phyloP scores from a whole-genome alignment of 2,329 filamentous ascomycete species.

The Neonectria magnoliae region DNA sequence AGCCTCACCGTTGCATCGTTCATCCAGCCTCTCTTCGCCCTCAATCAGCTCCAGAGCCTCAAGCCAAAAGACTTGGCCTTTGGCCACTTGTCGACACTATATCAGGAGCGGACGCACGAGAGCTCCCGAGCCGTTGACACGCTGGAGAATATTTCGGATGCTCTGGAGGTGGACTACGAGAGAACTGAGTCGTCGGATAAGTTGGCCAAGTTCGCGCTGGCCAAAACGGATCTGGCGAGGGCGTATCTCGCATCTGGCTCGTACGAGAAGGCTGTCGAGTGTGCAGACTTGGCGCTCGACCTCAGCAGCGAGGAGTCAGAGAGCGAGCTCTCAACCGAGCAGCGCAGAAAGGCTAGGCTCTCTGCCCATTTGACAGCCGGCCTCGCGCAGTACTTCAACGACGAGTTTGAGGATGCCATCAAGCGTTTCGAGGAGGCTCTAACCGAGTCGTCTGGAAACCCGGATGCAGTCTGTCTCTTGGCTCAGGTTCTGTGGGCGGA shows the following conservation, averaged over 20 bases:
- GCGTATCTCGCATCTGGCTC: conserved; percentile 76
- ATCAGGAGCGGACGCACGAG: conserved; percentile 83
- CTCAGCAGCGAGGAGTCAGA: conserved; percentile 78
- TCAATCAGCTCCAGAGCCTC: conserved; percentile 81
- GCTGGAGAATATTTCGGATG: conserved; percentile 73
- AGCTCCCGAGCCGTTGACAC: conserved; percentile 69
- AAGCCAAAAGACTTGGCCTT: conserved; percentile 76
- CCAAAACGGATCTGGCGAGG: conserved; percentile 88
- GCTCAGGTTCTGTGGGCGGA: conserved; percentile 95
- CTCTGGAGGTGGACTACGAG: conserved; percentile 85
- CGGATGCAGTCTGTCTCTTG: conserved; percentile 87
- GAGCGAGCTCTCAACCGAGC: conserved; percentile 70
- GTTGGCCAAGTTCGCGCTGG: conserved; percentile 80
- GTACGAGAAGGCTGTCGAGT: conserved; percentile 77
- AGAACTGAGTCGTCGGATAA: conserved; percentile 78
- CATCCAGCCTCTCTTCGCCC: conserved; percentile 87
- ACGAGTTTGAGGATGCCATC: conserved; percentile 74
- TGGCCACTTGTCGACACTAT: conserved; percentile 80
- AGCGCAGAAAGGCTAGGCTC: conserved; percentile 76
- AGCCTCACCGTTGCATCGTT: conserved; percentile 66
- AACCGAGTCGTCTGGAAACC: conserved; percentile 77
- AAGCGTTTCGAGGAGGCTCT: conserved; percentile 83
- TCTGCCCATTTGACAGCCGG: conserved; percentile 89
- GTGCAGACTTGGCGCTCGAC: conserved; percentile 82
- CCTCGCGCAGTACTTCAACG: conserved; percentile 79